Base-by-base conservation (phyloP, 2,329 filamentous ascomycete species). In the Clarireedia sp. region DNA sequence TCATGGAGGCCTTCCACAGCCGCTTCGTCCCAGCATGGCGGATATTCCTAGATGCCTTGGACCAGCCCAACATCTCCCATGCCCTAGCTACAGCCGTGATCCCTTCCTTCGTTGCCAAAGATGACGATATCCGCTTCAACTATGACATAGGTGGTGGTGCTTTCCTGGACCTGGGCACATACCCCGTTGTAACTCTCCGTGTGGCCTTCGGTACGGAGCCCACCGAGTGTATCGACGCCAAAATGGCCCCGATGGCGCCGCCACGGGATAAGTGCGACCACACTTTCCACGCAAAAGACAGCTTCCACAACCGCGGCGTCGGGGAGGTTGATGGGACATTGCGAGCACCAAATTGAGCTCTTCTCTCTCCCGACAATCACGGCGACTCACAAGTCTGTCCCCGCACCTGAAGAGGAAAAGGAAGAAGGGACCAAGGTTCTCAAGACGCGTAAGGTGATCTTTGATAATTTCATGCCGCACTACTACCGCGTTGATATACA, bases 1-100 rank as follows among this genome's bases (percentile, higher is more conserved):
- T 40, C 16, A 70, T 82, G 3, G 79, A 82, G 66, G 78, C 78
- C 3, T 75, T 77, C 56, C 78, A 81, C 61, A 71, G 71, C 57
- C 68, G 71, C 24, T 81, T 81, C 62, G 74, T 78, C 57, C 78
- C 78, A 0, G 69, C 72, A 1, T 77, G 73, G 70, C 66, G 70
- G 21, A 63, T 61, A 2, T 78, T 79, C 62, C 57, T 75, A 53
- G 57, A 66, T 1, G 55, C 72, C 5, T 57, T 79, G 6, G 69
- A 73, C 52, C 68, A 65, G 6, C 63, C 65, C 4, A 71, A 70
- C 40, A 69, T 78, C 3, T 67, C 61, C 9, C 67, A 69, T 21
- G 73, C 70, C 19, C 56, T 65, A 12, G 61, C 70, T 10, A 55
- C 53, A 14, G 59, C 68, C n/a, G 63, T 55, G 45, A 48, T 73